phyloP scores from a whole-genome alignment of 495 filamentous ascomycete species.

The Penicillium roqueforti region DNA sequence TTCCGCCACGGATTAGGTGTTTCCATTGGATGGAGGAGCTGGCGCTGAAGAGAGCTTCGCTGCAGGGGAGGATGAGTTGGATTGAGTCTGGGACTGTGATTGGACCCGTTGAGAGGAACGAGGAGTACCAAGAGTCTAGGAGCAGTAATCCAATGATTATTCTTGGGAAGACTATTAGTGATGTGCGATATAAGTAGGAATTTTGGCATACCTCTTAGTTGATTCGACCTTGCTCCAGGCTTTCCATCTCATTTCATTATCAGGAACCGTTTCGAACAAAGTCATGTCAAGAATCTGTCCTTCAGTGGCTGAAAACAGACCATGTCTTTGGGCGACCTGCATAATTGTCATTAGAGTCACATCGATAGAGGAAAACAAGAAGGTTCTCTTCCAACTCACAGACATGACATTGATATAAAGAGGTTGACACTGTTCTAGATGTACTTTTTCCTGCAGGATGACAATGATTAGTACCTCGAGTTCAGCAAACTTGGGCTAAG shows the following conservation, averaged over 20 bases:
- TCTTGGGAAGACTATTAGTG: conserved; percentile 12
- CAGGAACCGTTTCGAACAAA: conserved; percentile 43
- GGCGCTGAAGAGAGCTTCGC: conserved; percentile 44
- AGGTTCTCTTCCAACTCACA: conserved; percentile 25
- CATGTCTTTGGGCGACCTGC: conserved; percentile 49
- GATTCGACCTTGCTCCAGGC: conserved; percentile 52
- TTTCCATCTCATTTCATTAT: conserved; percentile 50
- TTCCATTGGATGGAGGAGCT: conserved; percentile 45
- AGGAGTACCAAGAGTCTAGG: conserved; percentile 50
- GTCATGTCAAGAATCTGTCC: conserved; percentile 44
- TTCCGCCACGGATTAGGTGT: conserved; percentile 38
- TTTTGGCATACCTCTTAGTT: conserved; percentile 38
- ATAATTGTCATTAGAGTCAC: conserved; percentile 1
- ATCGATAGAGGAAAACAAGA: background rate
- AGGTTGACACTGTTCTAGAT: conserved; percentile 46
- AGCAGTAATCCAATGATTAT: conserved; percentile 47
- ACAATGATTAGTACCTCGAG: conserved; percentile 13
- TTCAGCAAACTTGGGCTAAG: background rate
- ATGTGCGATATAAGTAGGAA: background rate
- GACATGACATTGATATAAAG: conserved; percentile 50
- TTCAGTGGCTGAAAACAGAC: conserved; percentile 46
- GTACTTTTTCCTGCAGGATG: conserved; percentile 35
- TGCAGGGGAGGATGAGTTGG: conserved; percentile 46
- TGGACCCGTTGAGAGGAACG: conserved; percentile 45
- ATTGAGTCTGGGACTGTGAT: conserved; percentile 46